phyloP scores from a whole-genome alignment of 2,329 filamentous ascomycete genomes.

The Hypoxylon sp. region DNA sequence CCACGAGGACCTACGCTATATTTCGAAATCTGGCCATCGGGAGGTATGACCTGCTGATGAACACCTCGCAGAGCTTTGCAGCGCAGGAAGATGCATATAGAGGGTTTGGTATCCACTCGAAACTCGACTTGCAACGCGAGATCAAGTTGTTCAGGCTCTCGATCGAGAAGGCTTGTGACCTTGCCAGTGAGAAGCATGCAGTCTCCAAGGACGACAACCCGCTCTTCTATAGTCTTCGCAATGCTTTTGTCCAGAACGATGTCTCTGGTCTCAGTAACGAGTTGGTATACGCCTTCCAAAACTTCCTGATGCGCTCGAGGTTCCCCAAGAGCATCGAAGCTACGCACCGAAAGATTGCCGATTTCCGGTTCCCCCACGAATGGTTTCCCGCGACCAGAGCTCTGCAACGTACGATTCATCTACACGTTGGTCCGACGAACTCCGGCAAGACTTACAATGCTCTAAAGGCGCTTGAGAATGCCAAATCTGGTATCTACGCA shows the following conservation, averaged over 20 bases:
- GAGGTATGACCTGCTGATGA: conserved; percentile 55
- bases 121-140: conserved; percentile 60
- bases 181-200: conserved; percentile 56
- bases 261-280: conserved; percentile 65
- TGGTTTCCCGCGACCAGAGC: conserved; percentile 90
- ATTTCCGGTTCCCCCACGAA: conserved; percentile 88
- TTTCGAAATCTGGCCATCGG: conserved; percentile 45
- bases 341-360: conserved; percentile 76
- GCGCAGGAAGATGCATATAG: conserved; percentile 47
- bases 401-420: conserved; percentile 84
- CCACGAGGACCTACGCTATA: conserved; percentile 41
- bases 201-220: conserved; percentile 61
- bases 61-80: conserved; percentile 46
- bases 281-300: conserved; percentile 76
- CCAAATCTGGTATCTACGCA: conserved; percentile 84
- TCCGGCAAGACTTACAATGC: conserved; percentile 98
- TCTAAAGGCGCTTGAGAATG: conserved; percentile 82
- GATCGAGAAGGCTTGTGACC: conserved; percentile 59
- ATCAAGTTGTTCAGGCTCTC: conserved; percentile 59
- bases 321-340: conserved; percentile 68
- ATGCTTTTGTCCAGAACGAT: conserved; percentile 69
- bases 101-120: conserved; percentile 54
- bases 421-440: conserved; percentile 97
- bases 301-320: conserved; percentile 68
- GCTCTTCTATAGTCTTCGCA: conserved; percentile 69